These are phyloP conservation scores for Lablab purpureus DNA, from an alignment of 306 rosid genomes.

Conservation along the genomic window DNA sequence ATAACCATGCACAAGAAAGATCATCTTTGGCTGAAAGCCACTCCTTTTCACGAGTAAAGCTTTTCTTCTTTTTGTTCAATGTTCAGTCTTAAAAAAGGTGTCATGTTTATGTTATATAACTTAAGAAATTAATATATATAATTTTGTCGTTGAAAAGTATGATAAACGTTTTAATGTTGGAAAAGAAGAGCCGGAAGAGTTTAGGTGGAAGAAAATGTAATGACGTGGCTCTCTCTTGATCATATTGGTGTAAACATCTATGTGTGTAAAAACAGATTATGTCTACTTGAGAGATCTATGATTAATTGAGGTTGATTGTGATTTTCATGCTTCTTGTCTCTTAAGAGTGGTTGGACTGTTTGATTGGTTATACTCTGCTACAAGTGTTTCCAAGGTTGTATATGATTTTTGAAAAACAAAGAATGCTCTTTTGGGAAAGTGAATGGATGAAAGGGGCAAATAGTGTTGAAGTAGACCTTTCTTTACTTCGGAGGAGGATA, in stretches of 20 bases:
- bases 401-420: neutral
- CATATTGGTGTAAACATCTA: no score
- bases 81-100: neutral
- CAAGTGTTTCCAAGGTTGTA: neutral
- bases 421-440: neutral
- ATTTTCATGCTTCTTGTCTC: no score
- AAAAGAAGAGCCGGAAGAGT: no score
- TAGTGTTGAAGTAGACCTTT: neutral
- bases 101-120: neutral
- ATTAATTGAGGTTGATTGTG: no score
- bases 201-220: no score
- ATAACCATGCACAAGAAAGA: constrained; percentile 49
- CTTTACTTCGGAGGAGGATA: neutral
- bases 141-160: neutral
- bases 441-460: neutral
- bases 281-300: no score
- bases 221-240: no score
- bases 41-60: neutral
- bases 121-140: neutral
- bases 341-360: no score
- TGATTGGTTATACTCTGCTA: no score
- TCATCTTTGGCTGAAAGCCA: constrained; percentile 22
- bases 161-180: no score
- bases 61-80: neutral
- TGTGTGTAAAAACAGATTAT: no score